These are phyloP conservation scores for Termitomyces sp. DNA, from an alignment of 768 basidiomycete species.

Conservation along the genomic window DNA sequence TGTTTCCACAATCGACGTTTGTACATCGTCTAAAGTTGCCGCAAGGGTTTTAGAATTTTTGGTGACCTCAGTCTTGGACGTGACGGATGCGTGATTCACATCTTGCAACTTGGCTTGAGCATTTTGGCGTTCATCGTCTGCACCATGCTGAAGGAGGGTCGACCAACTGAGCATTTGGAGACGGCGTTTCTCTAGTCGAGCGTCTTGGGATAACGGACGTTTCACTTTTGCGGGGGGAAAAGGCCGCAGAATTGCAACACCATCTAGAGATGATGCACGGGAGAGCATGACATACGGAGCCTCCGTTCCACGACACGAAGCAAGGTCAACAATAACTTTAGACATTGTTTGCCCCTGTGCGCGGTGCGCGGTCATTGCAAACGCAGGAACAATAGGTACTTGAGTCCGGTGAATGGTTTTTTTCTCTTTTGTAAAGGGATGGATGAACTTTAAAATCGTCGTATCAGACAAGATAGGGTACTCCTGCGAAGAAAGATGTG, in stretches of 20 bases:
- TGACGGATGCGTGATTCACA: too few species aligned
- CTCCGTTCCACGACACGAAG: conserved; percentile 26
- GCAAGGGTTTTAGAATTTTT: too few species aligned
- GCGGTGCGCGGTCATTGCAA: conserved; percentile 37
- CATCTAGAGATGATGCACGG: conserved; percentile 21
- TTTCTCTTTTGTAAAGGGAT: background rate
- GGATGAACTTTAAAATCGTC: background rate
- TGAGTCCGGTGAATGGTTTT: conserved; percentile 20
- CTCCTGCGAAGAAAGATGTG: background rate
- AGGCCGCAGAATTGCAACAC: conserved; percentile 26
- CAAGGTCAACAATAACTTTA: conserved; percentile 29
- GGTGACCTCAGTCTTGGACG: too few species aligned
- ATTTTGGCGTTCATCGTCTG: too few species aligned
- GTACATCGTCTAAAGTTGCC: too few species aligned
- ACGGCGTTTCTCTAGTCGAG: background rate
- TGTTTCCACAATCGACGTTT: too few species aligned
- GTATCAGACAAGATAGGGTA: background rate
- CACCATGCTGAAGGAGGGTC: background rate
- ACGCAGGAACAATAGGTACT: conserved; percentile 32
- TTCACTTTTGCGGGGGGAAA: conserved; percentile 1
- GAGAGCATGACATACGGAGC: conserved; percentile 42
- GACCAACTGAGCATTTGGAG: background rate
- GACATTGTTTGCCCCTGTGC: conserved; percentile 34
- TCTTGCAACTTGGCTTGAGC: too few species aligned
- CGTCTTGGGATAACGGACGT: background rate